Evolutionary conservation across 345 rosid species (phyloP).

Genomic region (Anastatica hierochuntica): DNA sequence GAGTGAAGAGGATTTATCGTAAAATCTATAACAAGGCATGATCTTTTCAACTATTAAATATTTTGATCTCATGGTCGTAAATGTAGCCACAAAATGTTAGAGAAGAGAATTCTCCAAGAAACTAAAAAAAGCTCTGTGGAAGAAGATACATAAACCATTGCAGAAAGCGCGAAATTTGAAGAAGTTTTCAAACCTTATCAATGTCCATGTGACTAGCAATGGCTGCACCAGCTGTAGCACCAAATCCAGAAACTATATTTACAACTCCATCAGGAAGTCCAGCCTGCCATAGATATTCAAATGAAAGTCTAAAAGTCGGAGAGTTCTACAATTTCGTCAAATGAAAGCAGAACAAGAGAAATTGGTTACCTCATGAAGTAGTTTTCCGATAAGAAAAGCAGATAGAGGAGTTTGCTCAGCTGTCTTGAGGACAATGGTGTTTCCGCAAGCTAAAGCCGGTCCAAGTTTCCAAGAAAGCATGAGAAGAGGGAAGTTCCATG

Average conservation of each 20-base stretch:
- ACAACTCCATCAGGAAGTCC: slow-evolving; percentile 90
- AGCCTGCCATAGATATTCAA: slow-evolving; percentile 46
- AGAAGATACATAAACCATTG: no score
- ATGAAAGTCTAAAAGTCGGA: no score
- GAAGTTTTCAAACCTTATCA: slow-evolving; percentile 55
- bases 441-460: slow-evolving; percentile 89
- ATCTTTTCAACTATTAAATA: background rate
- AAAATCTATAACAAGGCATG: background rate
- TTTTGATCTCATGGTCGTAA: background rate
- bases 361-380: slow-evolving; percentile 61
- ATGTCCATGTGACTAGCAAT: slow-evolving; percentile 86
- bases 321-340: no score
- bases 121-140: no score
- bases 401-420: slow-evolving; percentile 93
- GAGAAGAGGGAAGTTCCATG: slow-evolving; percentile 95
- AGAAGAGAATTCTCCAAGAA: no score
- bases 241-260: slow-evolving; percentile 79
- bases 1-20: background rate
- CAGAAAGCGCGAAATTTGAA: no score
- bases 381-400: slow-evolving; percentile 46
- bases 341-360: background rate
- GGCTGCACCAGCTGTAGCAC: slow-evolving; percentile 85
- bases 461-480: slow-evolving; percentile 90
- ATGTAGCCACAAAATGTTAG: no score
- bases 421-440: slow-evolving; percentile 75